Conservation (phyloP, 2,329 filamentous ascomycete genomes). For the Neofusicoccum sp. region DNA sequence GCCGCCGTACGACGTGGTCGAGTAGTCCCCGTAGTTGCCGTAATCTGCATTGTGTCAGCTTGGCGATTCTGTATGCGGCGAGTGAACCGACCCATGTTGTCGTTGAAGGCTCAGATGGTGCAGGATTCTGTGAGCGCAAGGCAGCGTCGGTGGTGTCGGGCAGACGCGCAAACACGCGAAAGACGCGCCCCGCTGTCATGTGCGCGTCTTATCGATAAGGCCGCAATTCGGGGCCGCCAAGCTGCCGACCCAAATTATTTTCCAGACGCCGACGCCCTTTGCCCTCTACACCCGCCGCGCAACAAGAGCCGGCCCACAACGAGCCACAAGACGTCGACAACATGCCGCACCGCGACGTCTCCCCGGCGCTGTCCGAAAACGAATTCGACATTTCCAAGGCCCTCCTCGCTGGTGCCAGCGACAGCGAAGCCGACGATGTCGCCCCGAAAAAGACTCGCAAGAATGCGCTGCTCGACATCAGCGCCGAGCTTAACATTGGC, state of each 20-base stretch:
- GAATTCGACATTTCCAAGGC: slow-evolving; percentile 87
- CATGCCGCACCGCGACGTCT: slow-evolving; percentile 73
- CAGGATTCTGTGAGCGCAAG: background rate
- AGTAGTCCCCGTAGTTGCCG: slow-evolving; percentile 47
- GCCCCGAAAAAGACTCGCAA: slow-evolving; percentile 22
- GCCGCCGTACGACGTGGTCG: slow-evolving; percentile 56
- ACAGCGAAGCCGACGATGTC: slow-evolving; percentile 43
- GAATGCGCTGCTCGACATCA: slow-evolving; percentile 25
- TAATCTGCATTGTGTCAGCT: slow-evolving; percentile 5
- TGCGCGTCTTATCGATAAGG: slow-evolving; percentile 5
- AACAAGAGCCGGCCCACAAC: slow-evolving; percentile 12
- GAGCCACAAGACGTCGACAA: background rate
- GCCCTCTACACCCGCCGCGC: slow-evolving; percentile 8
- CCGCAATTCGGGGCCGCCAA: slow-evolving; percentile 5
- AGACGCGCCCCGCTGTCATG: slow-evolving; percentile 11
- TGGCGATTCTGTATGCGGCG: background rate
- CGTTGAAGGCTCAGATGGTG: background rate
- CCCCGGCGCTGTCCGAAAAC: slow-evolving; percentile 81
- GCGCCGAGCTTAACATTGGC: slow-evolving; percentile 39
- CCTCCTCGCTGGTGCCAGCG: slow-evolving; percentile 62
- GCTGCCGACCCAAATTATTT: slow-evolving; percentile 14
- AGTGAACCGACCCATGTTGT: slow-evolving; percentile 11
- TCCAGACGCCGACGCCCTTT: slow-evolving; percentile 1
- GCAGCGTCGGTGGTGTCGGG: slow-evolving; percentile 3
- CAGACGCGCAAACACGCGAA: slow-evolving; percentile 15